Percentiles rank a stretch among this genome's conserved stretches.
These are phyloP conservation scores for Hypoxylon sp. DNA, from an alignment of 2,329 filamentous ascomycete genomes.

Conservation along the genomic window DNA sequence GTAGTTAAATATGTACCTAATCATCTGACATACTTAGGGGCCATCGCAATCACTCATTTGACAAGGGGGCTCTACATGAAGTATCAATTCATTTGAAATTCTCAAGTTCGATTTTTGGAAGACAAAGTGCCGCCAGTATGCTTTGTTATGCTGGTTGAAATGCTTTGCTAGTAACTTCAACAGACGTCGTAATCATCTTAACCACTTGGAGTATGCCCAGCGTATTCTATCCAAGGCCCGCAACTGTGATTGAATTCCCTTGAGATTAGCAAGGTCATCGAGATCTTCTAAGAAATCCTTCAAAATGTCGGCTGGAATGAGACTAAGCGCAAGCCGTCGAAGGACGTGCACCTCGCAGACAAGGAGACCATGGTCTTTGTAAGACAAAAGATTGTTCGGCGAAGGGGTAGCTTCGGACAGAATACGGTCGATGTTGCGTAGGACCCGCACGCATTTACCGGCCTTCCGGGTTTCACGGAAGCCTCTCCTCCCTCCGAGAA, in stretches of 20 bases:
- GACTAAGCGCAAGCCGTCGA: constrained; percentile 74
- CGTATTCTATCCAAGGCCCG: constrained; percentile 86
- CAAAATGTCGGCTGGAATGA: constrained; percentile 82
- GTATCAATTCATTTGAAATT: constrained; percentile 5
- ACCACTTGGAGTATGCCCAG: constrained; percentile 90
- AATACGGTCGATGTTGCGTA: constrained; percentile 90
- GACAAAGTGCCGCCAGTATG: constrained; percentile 24
- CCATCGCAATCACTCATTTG: constrained; percentile 2
- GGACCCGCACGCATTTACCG: constrained; percentile 79
- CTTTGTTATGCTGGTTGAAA: constrained; percentile 2
- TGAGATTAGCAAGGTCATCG: constrained; percentile 86
- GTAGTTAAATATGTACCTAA: background rate
- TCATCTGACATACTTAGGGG: constrained; percentile 15
- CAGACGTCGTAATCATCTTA: constrained; percentile 55
- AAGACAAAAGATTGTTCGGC: constrained; percentile 82
- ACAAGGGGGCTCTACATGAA: constrained; percentile 11
- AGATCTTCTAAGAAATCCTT: constrained; percentile 92
- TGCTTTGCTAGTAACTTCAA: constrained; percentile 3
- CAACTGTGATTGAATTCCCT: constrained; percentile 82
- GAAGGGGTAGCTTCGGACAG: constrained; percentile 78
- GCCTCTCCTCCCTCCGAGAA: constrained; percentile 80
- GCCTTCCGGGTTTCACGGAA: constrained; percentile 75
- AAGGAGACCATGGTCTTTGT: constrained; percentile 92
- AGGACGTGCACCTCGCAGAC: constrained; percentile 92
- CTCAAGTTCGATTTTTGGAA: constrained; percentile 20